Evolutionary conservation across 148 eudicot species (phyloP), one percentile per base, ranked within the genome.

Genomic region (Pouteria glomerata): DNA sequence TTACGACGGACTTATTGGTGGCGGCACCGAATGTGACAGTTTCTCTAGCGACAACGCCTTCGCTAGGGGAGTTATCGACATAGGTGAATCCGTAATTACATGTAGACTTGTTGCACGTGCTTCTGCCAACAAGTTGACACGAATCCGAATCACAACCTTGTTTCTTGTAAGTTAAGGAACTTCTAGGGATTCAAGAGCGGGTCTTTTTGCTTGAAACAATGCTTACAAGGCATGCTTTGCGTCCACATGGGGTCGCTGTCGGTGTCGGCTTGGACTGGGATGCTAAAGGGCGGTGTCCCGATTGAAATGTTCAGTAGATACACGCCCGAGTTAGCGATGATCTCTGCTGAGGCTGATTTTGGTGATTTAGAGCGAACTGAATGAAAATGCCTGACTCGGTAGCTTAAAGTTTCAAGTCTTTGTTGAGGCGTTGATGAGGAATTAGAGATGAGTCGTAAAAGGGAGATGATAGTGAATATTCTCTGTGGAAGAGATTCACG

Each of bases 181-280:
- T 63, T 2, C 23, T 63, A 39, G 88, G 88, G n/a, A 48, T 76
- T 55, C 18, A 82, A 86, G 29, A 82, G 34, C 0, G 88, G 84
- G 8, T 35, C 24, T 0, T 6, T 77, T 71, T 84, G 87, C 2
- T 68, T 50, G 44, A 63, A 86, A 59, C 87, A 86, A 1, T 74
- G 11, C 0, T 21, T 34, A 58, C 88, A 84, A 10, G 87, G 87
- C 30, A 74, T 24, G 56, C 90, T 84, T 47, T 83, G 89, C 11
- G 80, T 83, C 89, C 89, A 86, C 3, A 70, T 66, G 53, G 84
- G 82, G 57, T 78, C 83, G 57, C 82, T 82, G 0, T 84, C 82
- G 0, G 87, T 86, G 57, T 86, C 90, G 12, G 68, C 82, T n/a
- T 82, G 68, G 5, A 75, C 85, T 13, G 59, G 76, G 62, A 74